These are phyloP conservation scores for Lithohypha guttulata DNA, from an alignment of 2,329 filamentous ascomycete genomes.

Conservation along the genomic window DNA sequence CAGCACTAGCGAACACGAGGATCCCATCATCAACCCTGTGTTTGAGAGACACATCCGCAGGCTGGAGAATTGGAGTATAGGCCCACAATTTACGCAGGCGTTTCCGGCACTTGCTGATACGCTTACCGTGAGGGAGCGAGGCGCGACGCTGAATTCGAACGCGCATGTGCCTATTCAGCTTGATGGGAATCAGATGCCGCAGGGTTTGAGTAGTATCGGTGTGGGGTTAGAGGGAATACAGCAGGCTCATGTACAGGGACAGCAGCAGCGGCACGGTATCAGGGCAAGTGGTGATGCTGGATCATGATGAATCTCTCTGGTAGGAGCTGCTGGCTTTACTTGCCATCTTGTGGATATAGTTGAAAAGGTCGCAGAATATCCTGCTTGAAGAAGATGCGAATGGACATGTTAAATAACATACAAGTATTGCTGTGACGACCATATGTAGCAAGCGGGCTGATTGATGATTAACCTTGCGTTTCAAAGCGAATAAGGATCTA, in stretches of 20 bases:
- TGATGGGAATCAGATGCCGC: conserved; percentile 7
- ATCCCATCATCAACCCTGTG: conserved; percentile 71
- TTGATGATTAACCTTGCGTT: too few species aligned
- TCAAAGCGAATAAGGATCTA: too few species aligned
- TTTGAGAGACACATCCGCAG: conserved; percentile 71
- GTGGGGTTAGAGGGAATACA: neutral
- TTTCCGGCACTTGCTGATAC: conserved; percentile 49
- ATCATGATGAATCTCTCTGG: neutral
- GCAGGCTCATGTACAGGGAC: neutral
- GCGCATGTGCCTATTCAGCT: too few species aligned
- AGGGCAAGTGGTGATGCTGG: neutral
- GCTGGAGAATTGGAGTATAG: conserved; percentile 72
- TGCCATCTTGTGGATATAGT: too few species aligned
- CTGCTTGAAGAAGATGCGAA: too few species aligned
- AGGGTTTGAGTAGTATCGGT: neutral
- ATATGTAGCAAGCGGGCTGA: too few species aligned
- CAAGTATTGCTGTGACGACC: too few species aligned
- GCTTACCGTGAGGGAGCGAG: conserved; percentile 25
- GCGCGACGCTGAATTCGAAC: neutral
- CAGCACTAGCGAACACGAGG: conserved; percentile 40
- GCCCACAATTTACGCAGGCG: conserved; percentile 53
- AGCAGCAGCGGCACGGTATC: neutral
- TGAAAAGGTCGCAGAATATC: too few species aligned
- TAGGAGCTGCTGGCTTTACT: too few species aligned
- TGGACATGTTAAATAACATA: too few species aligned